Evolutionary conservation across 805 yeast species (phyloP), one percentile per base, ranked within the genome.

Genomic region (Candida khao-thaluensis): DNA sequence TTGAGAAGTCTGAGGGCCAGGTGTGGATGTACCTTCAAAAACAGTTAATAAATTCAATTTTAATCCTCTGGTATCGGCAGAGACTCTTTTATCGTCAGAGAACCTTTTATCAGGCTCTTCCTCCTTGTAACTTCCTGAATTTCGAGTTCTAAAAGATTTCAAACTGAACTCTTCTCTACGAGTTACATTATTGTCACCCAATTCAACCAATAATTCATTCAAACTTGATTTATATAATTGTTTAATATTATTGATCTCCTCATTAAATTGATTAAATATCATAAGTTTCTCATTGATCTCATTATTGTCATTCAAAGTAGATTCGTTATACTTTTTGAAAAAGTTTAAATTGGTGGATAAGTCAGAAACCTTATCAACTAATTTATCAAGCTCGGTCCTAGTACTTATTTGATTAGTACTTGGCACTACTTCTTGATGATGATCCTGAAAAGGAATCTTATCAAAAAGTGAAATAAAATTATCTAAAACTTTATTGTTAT

Each of bases 41-140:
- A 69, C 74, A 2, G 72, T 67, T 17, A 69, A 45, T 17, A 69
- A 48, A 2, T 69, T 66, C 11, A 66, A 45, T 35, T 58, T 69
- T 10, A 69, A 50, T 1, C 74, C 74, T 17, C 71, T 46, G 31
- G 53, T 51, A 3, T 58, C 36, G 15, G 22, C 11, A 16, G 35
- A 38, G 17, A 28, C 31, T 22, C 35, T 24, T 15, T 27, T 28
- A 3, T 16, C 15, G 6, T 23, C 36, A n/a, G 18, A 15, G 8
- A 7, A 4, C 9, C 18, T 17, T 4, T 21, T 25, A 4, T 18
- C 23, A 17, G 4, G 12, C 17, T 62, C 57, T 10, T 49, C 46
- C 11, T 62, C 38, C 37, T 59, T 63, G 34, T 57, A 63, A 25
- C 53, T 46, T 7, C 59, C 43, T 10, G 49, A 25, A 28, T 33